phyloP scores from a whole-genome alignment of 225 moss, liverwort and hornwort species.

The Straminergon stramineum region DNA sequence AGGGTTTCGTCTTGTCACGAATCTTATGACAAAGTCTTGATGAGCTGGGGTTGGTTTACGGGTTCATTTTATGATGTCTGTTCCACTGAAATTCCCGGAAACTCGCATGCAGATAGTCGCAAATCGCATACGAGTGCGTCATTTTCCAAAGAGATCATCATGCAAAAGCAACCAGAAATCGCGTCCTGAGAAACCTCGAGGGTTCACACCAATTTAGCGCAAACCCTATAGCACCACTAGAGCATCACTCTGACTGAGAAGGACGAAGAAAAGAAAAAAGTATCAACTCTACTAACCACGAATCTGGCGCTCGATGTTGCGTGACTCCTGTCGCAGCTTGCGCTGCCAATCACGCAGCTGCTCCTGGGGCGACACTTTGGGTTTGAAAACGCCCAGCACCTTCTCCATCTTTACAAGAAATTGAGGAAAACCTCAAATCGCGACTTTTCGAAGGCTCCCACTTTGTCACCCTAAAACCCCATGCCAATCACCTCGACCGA shows the following conservation, averaged over 20 bases:
- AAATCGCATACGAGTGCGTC: not conserved
- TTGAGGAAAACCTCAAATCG: not conserved
- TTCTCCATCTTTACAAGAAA: conserved; percentile 34
- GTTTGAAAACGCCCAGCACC: conserved; percentile 51
- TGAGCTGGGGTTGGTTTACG: not conserved
- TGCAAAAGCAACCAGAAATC: not conserved
- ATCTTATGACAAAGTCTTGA: not conserved
- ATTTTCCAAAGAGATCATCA: not conserved
- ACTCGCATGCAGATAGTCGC: not conserved
- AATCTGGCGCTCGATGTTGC: conserved; percentile 88
- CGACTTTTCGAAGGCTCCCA: not conserved
- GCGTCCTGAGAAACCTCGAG: not conserved
- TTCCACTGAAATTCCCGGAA: not conserved
- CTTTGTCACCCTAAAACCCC: not conserved
- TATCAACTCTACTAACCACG: conserved; percentile 33
- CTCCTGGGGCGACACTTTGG: conserved; percentile 70
- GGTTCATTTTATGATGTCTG: not conserved
- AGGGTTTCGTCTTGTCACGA: not conserved
- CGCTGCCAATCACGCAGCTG: conserved; percentile 98
- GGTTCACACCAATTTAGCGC: not conserved
- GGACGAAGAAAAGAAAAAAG: not conserved
- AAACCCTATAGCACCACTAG: not conserved
- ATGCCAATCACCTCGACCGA: not conserved
- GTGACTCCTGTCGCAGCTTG: conserved; percentile 83
- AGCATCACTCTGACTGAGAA: not conserved